A percentile compares a stretch with the other conserved stretches of the same genome.
Conservation (phyloP, 306 rosid genomes). For the Trifolium fragiferum region DNA sequence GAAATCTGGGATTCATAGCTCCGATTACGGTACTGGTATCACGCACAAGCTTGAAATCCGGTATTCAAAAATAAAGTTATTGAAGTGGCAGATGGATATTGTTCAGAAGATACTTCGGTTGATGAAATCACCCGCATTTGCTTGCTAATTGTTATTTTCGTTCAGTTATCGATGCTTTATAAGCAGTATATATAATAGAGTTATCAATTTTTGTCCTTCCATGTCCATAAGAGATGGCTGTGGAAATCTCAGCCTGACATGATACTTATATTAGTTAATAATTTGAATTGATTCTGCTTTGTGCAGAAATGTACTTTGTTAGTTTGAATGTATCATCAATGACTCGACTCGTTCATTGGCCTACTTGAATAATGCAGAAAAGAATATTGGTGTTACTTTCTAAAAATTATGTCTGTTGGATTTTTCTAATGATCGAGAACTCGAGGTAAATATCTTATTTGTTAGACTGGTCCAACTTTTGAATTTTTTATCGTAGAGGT, state of each 20-base stretch:
- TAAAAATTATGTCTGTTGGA: too few species aligned
- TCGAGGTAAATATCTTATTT: too few species aligned
- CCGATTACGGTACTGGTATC: neutral
- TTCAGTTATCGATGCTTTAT: slow-evolving; percentile 13
- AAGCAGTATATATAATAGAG: slow-evolving; percentile 37
- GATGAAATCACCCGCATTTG: slow-evolving; percentile 35
- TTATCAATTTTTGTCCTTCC: slow-evolving; percentile 37
- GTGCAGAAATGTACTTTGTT: too few species aligned
- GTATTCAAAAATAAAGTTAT: neutral
- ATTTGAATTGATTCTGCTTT: too few species aligned
- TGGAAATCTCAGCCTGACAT: slow-evolving; percentile 39
- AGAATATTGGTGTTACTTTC: too few species aligned
- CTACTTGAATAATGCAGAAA: too few species aligned
- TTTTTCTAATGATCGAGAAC: too few species aligned
- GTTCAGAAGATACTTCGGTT: neutral
- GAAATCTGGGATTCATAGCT: neutral
- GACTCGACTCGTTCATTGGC: too few species aligned
- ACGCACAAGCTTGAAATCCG: neutral
- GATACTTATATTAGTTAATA: slow-evolving; percentile 20
- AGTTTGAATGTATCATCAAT: too few species aligned
- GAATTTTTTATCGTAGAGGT: too few species aligned
- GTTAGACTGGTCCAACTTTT: too few species aligned
- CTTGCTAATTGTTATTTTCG: slow-evolving; percentile 29
- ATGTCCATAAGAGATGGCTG: slow-evolving; percentile 39
- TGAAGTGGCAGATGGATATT: too few species aligned